Percentiles rank a stretch among this genome's conserved stretches.
phyloP scores from a whole-genome alignment of 306 rosid species.

The Fragaria vesca region DNA sequence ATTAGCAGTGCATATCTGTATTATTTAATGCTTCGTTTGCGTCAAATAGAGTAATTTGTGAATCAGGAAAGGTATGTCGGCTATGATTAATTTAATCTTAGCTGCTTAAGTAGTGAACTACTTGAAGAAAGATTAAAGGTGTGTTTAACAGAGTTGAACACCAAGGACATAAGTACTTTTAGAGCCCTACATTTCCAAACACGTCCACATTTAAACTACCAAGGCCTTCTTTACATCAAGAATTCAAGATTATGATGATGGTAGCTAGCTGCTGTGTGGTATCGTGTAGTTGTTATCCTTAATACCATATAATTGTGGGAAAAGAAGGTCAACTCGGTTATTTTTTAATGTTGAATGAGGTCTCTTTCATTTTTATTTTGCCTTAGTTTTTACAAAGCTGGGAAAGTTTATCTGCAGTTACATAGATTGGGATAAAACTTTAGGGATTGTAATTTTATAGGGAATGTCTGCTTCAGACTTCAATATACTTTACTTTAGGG shows the following conservation, averaged over 20 bases:
- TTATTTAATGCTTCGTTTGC: not conserved
- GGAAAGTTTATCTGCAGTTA: not conserved
- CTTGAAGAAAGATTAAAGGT: not conserved
- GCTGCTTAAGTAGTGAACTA: not conserved
- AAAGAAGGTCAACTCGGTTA: not conserved
- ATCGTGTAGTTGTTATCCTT: not conserved
- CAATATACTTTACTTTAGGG: not conserved
- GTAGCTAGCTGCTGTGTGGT: not conserved
- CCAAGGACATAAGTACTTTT: not conserved
- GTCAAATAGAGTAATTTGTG: not conserved
- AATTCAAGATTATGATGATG: not conserved
- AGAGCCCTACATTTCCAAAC: not conserved
- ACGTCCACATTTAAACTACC: not conserved
- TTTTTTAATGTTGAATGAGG: not conserved
- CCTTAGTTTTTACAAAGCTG: not conserved
- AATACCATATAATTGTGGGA: not conserved
- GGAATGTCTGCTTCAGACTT: not conserved
- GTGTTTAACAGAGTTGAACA: not conserved
- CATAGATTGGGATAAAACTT: not conserved
- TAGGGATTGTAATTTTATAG: not conserved
- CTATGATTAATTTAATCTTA: not conserved
- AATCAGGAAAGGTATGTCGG: conserved; percentile 1
- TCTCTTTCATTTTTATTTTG: not conserved
- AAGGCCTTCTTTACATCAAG: not conserved
- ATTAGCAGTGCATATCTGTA: not conserved